A percentile compares a stretch with the other conserved stretches of the same genome.
Evolutionary conservation across 2,329 filamentous ascomycete genomes (phyloP).

Genomic region (Aspergillus tamarii): DNA sequence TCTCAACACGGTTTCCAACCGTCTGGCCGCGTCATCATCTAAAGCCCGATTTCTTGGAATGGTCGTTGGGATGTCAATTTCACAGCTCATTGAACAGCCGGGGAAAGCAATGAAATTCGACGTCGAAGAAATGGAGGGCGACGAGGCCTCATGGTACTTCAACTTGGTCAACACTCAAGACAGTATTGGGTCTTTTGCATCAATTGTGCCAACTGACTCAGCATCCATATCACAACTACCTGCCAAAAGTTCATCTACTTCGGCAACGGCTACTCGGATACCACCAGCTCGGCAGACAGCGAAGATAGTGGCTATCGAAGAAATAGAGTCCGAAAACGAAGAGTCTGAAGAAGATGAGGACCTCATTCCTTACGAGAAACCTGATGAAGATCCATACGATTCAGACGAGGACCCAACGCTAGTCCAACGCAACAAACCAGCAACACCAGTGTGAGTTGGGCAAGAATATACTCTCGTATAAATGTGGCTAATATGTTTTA

Average conservation of each 20-base stretch:
- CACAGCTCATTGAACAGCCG: slow-evolving; percentile 64
- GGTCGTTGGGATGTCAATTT: slow-evolving; percentile 76
- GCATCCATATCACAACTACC: slow-evolving; percentile 15
- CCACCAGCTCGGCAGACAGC: slow-evolving; percentile 4
- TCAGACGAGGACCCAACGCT: slow-evolving; percentile 91
- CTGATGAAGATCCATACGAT: slow-evolving; percentile 85
- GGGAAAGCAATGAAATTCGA: slow-evolving; percentile 81
- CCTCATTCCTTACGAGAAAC: slow-evolving; percentile 78
- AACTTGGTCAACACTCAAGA: slow-evolving; percentile 67
- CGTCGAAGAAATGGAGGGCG: slow-evolving; percentile 73
- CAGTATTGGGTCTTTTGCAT: slow-evolving; percentile 59
- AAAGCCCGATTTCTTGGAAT: slow-evolving; percentile 84
- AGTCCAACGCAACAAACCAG: slow-evolving; percentile 79
- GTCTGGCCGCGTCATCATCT: slow-evolving; percentile 74
- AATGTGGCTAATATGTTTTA: slow-evolving; percentile 26
- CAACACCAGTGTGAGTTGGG: slow-evolving; percentile 69
- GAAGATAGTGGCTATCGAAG: slow-evolving; percentile 62
- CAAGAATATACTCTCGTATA: background rate
- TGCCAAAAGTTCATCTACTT: slow-evolving; percentile 6
- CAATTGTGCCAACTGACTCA: slow-evolving; percentile 43
- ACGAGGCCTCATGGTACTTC: slow-evolving; percentile 77
- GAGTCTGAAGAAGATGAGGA: slow-evolving; percentile 63
- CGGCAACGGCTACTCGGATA: background rate
- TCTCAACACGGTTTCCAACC: slow-evolving; percentile 79
- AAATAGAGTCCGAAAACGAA: slow-evolving; percentile 58